Conservation (phyloP, 345 rosid genomes). For the Melastoma malabathricum region DNA sequence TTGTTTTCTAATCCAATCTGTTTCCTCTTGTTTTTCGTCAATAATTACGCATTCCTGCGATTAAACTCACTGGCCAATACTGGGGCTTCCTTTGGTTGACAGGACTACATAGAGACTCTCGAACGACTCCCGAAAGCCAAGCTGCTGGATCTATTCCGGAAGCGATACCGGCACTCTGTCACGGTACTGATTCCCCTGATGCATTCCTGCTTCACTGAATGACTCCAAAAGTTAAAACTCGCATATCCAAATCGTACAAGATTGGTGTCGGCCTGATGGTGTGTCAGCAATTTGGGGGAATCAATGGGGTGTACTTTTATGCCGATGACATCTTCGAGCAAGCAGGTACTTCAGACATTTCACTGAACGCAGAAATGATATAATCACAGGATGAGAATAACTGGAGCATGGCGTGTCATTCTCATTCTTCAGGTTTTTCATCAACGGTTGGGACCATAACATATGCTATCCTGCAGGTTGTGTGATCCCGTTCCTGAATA, state of each 20-base stretch:
- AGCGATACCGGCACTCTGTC: constrained; percentile 64
- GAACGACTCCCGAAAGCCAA: constrained; percentile 58
- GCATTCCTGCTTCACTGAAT: too few relatives aligned
- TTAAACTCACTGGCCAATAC: too few relatives aligned
- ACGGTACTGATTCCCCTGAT: constrained; percentile 23
- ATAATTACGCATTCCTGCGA: too few relatives aligned
- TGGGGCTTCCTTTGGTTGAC: constrained; percentile 7
- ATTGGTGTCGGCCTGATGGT: constrained; percentile 90
- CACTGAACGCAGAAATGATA: too few relatives aligned
- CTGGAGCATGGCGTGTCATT: too few relatives aligned
- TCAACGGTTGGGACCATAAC: constrained; percentile 50
- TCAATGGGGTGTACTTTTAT: constrained; percentile 77
- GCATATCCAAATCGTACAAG: constrained; percentile 14
- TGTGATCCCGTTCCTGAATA: too few relatives aligned
- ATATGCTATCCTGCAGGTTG: constrained; percentile 77
- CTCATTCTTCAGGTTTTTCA: constrained; percentile 43
- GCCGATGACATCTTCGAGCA: constrained; percentile 54
- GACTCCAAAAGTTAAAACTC: too few relatives aligned
- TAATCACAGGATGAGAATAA: too few relatives aligned
- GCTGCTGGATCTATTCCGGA: constrained; percentile 51
- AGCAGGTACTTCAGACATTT: constrained; percentile 38
- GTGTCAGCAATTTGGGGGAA: constrained; percentile 88
- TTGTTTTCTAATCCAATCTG: constrained; percentile 4
- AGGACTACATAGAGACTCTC: constrained; percentile 75
- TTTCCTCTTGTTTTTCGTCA: too few relatives aligned